phyloP scores from a whole-genome alignment of 305 asterid species.

The Andrographis paniculata region DNA sequence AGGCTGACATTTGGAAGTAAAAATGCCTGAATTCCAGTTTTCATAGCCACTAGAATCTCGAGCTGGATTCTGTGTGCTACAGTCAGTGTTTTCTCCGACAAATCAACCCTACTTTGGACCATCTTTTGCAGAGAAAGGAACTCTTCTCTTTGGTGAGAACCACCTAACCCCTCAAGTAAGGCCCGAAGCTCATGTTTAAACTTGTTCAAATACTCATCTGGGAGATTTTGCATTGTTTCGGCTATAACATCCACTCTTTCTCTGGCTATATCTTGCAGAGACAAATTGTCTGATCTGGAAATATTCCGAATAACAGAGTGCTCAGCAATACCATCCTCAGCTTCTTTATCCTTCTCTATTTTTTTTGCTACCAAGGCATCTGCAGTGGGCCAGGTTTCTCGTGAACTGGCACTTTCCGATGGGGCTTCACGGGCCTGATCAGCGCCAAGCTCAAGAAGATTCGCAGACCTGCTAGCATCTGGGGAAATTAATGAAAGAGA shows the following conservation, averaged over 20 bases:
- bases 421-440: constrained; percentile 42
- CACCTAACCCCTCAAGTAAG: constrained; percentile 71
- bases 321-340: constrained; percentile 53
- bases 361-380: constrained; percentile 41
- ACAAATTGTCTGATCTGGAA: constrained; percentile 49
- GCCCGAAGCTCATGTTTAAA: constrained; percentile 54
- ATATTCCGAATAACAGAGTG: constrained; percentile 51
- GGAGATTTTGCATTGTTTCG: constrained; percentile 63
- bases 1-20: constrained; percentile 93
- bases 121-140: constrained; percentile 74
- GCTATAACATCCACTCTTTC: constrained; percentile 58
- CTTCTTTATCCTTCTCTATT: constrained; percentile 44
- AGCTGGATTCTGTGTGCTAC: constrained; percentile 76
- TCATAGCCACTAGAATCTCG: constrained; percentile 77
- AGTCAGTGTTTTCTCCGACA: constrained; percentile 58
- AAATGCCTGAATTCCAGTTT: constrained; percentile 91
- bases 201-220: constrained; percentile 55
- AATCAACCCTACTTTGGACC: constrained; percentile 71
- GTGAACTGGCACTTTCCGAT: constrained; percentile 74
- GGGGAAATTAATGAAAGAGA: constrained; percentile 50
- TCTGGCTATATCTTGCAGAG: constrained; percentile 58
- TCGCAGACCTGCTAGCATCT: constrained; percentile 61
- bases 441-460: constrained; percentile 48
- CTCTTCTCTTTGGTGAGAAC: constrained; percentile 77
- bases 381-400: constrained; percentile 68